A percentile compares a stretch with the other conserved stretches of the same genome.
These are phyloP conservation scores for Blastobotrys aristatus DNA, from an alignment of 1,139 yeast species.

Conservation along the genomic window DNA sequence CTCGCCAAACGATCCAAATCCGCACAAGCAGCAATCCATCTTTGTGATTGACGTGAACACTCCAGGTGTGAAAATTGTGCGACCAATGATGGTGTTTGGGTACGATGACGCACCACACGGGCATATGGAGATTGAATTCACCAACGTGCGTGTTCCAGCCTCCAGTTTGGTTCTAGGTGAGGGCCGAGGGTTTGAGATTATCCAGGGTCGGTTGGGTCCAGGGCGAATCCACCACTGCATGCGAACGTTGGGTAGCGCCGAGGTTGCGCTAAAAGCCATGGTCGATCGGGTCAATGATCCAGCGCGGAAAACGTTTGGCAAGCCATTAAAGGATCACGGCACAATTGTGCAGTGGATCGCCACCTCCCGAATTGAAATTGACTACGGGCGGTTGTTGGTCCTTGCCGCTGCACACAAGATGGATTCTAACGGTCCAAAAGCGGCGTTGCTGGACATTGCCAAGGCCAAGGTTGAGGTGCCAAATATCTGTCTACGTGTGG, in stretches of 20 bases:
- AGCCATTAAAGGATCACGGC: constrained; percentile 51
- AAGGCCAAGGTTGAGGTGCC: constrained; percentile 70
- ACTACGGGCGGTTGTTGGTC: constrained; percentile 53
- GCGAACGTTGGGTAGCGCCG: constrained; percentile 65
- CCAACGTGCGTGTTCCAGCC: constrained; percentile 48
- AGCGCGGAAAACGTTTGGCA: constrained; percentile 53
- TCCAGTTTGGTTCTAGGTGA: constrained; percentile 40
- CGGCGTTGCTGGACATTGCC: constrained; percentile 56
- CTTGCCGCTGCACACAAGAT: constrained; percentile 63
- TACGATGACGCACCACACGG: constrained; percentile 75
- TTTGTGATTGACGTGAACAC: constrained; percentile 53
- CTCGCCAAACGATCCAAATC: constrained; percentile 22
- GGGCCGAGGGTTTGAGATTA: constrained; percentile 63
- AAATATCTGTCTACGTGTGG: constrained; percentile 46
- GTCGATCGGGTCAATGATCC: constrained; percentile 49
- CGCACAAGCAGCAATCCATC: constrained; percentile 57
- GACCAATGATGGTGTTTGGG: constrained; percentile 59
- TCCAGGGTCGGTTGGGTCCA: constrained; percentile 67
- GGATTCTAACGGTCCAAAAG: constrained; percentile 53
- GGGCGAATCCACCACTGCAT: constrained; percentile 74
- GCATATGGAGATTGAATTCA: constrained; percentile 58
- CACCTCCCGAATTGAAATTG: constrained; percentile 54
- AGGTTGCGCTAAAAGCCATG: constrained; percentile 51
- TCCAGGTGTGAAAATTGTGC: constrained; percentile 49
- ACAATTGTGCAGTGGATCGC: constrained; percentile 49